These are phyloP conservation scores for Themeda triandra DNA, from an alignment of 176 grass and related monocot species.

Conservation along the genomic window DNA sequence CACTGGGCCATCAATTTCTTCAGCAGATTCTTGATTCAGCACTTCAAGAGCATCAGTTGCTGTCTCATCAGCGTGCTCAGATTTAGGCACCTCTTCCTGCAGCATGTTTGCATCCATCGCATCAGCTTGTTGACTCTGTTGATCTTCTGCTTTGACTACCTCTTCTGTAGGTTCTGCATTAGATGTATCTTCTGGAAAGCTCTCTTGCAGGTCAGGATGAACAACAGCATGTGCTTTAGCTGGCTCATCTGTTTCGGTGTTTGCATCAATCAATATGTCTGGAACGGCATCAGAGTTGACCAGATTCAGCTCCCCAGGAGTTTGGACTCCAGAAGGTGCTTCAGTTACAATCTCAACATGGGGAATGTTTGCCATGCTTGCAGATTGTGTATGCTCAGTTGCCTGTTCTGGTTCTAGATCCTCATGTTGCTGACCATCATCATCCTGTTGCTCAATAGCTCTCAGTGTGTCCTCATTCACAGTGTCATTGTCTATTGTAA, in stretches of 20 bases:
- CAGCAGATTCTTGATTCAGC: slow-evolving; percentile 24
- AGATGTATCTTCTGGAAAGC: slow-evolving; percentile 13
- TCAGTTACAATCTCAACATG: slow-evolving; percentile 17
- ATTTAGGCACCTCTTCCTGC: slow-evolving; percentile 21
- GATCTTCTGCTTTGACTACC: slow-evolving; percentile 17
- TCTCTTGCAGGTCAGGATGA: slow-evolving; percentile 13
- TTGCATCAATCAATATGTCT: slow-evolving; percentile 19
- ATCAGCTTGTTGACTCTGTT: slow-evolving; percentile 12
- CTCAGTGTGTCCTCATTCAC: slow-evolving; percentile 3
- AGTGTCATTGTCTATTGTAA: slow-evolving; percentile 8
- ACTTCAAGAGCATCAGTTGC: slow-evolving; percentile 17
- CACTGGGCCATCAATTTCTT: slow-evolving; percentile 10
- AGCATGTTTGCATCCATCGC: neutral
- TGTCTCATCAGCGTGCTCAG: neutral
- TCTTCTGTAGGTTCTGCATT: slow-evolving; percentile 3
- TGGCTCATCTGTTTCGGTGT: slow-evolving; percentile 19
- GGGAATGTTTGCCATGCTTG: slow-evolving; percentile 1
- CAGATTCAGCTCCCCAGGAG: slow-evolving; percentile 3
- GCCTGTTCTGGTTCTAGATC: slow-evolving; percentile 27
- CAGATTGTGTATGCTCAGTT: slow-evolving; percentile 13
- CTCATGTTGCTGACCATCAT: slow-evolving; percentile 10
- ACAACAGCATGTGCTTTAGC: neutral
- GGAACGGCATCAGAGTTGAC: slow-evolving; percentile 2
- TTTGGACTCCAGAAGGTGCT: slow-evolving; percentile 12
- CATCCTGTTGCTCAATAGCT: neutral